These are phyloP conservation scores for Coemansia sp. DNA, from an alignment of 192 early-diverging fungal species.

Conservation along the genomic window DNA sequence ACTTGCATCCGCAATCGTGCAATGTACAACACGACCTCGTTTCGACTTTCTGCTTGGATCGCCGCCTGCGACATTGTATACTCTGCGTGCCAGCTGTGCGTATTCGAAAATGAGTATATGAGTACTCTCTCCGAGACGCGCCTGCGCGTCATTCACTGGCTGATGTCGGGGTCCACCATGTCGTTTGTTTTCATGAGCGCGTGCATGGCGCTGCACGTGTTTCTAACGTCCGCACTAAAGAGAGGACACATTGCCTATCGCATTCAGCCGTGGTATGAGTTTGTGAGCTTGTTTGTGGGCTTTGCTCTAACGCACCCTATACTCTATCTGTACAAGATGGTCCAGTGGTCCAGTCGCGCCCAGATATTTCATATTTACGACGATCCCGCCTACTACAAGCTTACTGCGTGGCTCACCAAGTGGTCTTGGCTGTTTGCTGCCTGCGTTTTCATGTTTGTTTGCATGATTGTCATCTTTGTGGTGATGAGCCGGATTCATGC, in stretches of 20 bases:
- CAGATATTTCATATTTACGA: constrained; percentile 41
- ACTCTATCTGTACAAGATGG: constrained; percentile 36
- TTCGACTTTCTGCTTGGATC: constrained; percentile 38
- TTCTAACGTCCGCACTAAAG: constrained; percentile 2
- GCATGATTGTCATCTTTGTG: not conserved
- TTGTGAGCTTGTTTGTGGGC: constrained; percentile 27
- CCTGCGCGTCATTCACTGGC: constrained; percentile 46
- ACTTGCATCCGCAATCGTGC: constrained; percentile 4
- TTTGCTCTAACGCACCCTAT: constrained; percentile 45
- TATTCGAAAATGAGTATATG: constrained; percentile 43
- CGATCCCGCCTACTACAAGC: constrained; percentile 22
- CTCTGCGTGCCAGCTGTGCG: constrained; percentile 40
- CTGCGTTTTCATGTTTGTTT: constrained; percentile 16
- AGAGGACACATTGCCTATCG: constrained; percentile 11
- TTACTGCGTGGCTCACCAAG: constrained; percentile 41
- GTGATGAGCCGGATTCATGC: not conserved
- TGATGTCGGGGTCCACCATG: constrained; percentile 39
- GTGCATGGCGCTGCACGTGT: constrained; percentile 29
- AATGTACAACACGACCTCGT: constrained; percentile 11
- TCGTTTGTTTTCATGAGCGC: constrained; percentile 33
- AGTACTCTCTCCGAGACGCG: constrained; percentile 22
- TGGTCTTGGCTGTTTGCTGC: constrained; percentile 39
- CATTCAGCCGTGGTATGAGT: constrained; percentile 36
- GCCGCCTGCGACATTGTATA: constrained; percentile 45
- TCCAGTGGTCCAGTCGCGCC: constrained; percentile 27